A percentile compares a stretch with the other conserved stretches of the same genome.
phyloP scores from a whole-genome alignment of 768 basidiomycete species.

The Hericium rajendrae region DNA sequence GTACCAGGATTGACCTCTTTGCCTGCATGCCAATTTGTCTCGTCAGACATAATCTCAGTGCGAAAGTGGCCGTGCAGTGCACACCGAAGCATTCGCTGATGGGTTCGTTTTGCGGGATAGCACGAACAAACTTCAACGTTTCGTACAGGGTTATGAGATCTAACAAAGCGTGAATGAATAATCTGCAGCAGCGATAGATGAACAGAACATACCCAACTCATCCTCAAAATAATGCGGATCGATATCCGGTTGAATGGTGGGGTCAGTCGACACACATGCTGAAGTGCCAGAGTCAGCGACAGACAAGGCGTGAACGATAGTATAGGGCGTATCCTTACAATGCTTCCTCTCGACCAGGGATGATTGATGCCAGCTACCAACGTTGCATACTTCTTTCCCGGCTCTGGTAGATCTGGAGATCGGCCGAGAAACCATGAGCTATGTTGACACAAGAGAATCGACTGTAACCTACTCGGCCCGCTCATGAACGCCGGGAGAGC shows the following conservation, averaged over 20 bases:
- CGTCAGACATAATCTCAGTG: not conserved
- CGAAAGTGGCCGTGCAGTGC: not conserved
- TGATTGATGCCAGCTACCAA: slow-evolving; percentile 31
- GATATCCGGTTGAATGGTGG: slow-evolving; percentile 18
- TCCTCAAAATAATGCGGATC: slow-evolving; percentile 26
- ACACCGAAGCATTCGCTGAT: not conserved
- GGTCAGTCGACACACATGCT: slow-evolving; percentile 24
- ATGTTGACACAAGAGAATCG: not conserved
- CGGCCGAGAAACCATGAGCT: not conserved
- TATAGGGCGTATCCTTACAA: slow-evolving; percentile 24
- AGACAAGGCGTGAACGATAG: not conserved
- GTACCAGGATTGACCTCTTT: slow-evolving; percentile 23
- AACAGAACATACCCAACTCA: slow-evolving; percentile 17
- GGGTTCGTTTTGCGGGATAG: slow-evolving; percentile 2
- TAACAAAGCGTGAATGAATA: not conserved
- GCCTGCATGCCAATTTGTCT: not conserved
- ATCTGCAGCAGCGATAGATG: no score
- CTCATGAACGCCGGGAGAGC: slow-evolving; percentile 19
- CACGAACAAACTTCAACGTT: slow-evolving; percentile 20
- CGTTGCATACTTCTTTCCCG: slow-evolving; percentile 34
- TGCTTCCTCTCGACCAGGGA: slow-evolving; percentile 37
- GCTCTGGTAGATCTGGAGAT: slow-evolving; percentile 23
- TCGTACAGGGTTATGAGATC: slow-evolving; percentile 23
- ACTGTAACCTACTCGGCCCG: slow-evolving; percentile 15
- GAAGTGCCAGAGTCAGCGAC: slow-evolving; percentile 2